phyloP scores from a whole-genome alignment of 306 rosid genomes.

The Amphicarpaea edgeworthii region DNA sequence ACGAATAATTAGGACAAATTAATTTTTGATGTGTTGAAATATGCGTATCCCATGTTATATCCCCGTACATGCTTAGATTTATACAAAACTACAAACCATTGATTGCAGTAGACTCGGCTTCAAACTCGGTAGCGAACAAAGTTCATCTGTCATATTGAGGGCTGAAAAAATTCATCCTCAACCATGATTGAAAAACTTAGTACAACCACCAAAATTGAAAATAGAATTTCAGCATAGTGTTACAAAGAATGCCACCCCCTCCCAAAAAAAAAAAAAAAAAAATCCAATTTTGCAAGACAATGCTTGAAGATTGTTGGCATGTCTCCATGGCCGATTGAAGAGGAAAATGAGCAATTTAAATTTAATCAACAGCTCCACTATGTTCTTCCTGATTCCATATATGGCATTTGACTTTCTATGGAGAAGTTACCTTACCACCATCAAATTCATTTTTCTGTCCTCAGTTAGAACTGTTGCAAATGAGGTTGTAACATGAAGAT shows the following conservation, averaged over 20 bases:
- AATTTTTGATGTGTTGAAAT: background rate
- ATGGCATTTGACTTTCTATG: constrained; percentile 1
- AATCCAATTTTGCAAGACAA: background rate
- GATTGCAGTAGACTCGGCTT: background rate
- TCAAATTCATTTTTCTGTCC: constrained; percentile 19
- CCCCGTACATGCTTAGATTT: background rate
- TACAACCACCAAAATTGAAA: constrained; percentile 23
- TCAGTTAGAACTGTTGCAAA: constrained; percentile 16
- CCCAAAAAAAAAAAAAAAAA: no score
- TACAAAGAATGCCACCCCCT: background rate
- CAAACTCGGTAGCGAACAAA: background rate
- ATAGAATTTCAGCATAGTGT: constrained; percentile 35
- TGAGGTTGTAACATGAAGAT: constrained; percentile 35
- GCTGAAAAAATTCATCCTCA: background rate
- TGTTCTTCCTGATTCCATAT: constrained; percentile 11
- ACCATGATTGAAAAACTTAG: background rate
- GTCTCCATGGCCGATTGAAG: constrained; percentile 4
- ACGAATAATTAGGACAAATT: background rate
- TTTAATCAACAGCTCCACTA: constrained; percentile 18
- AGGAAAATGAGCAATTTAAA: constrained; percentile 20
- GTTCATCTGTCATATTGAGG: constrained; percentile 6
- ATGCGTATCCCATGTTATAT: background rate
- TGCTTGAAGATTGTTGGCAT: background rate
- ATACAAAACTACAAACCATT: background rate
- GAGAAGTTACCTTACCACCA: constrained; percentile 32